Evolutionary conservation across 129 eudicot genomes (phyloP), one percentile per base, ranked within the genome.

Genomic region (Apium graveolens): DNA sequence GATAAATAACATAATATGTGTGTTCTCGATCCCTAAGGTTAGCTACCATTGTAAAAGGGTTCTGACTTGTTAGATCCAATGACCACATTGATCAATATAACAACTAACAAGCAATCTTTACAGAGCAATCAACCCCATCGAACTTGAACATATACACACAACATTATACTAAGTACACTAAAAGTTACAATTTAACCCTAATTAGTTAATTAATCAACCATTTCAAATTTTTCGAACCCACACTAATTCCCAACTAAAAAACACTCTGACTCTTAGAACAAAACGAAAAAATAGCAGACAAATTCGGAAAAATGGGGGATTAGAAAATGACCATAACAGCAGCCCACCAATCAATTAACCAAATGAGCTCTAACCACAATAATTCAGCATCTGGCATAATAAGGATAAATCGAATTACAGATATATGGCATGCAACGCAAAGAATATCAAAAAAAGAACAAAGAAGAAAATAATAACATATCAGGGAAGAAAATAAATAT

Each of bases 341-440:
- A 31, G 98, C 97, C 98, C 97, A 89, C 98, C 98, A 93, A 85
- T 93, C 98, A 65, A 93, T 85, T 24, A 93, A 80, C 97, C 98
- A 93, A 27, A 93, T 95, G 73, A 93, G 98, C 82, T 93, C 97
- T 76, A 91, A 83, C 98, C 97, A 93, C 76, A 93, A 63, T 44
- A 93, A 83, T 76, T 93, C 98, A 1, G 97, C 95, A 66, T n/a
- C n/a, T n/a, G n/a, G n/a, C n/a, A n/a, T n/a, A n/a, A n/a, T n/a
- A n/a, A n/a, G n/a, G n/a, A n/a, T n/a, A n/a, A n/a, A n/a, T n/a
- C n/a, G n/a, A n/a, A n/a, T n/a, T n/a, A n/a, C n/a, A n/a, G n/a
- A n/a, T n/a, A n/a, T n/a, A n/a, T n/a, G n/a, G n/a, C n/a, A n/a
- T n/a, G n/a, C n/a, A n/a, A n/a, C n/a, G n/a, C n/a, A n/a, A n/a